Evolutionary conservation across 2,329 filamentous ascomycete genomes (phyloP).

Genomic region (Scedosporium minutisporum): DNA sequence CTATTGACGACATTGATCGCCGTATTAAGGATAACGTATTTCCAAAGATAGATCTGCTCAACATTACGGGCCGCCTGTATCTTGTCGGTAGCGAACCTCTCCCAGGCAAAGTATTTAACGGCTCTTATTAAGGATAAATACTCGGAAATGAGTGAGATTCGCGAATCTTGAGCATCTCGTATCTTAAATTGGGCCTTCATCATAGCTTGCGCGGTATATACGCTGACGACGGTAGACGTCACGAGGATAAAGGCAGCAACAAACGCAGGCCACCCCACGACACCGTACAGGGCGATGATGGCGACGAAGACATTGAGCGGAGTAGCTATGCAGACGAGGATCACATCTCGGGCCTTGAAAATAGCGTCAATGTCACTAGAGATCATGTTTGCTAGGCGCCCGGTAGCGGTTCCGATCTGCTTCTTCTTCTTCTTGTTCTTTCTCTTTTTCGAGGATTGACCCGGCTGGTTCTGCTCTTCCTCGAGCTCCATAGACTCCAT

Average conservation of each 20-base stretch:
- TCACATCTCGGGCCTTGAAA: conserved; percentile 39
- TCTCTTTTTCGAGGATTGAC: conserved; percentile 31
- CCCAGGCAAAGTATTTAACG: conserved; percentile 54
- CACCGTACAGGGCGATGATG: conserved; percentile 41
- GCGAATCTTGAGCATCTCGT: conserved; percentile 44
- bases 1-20: conserved; percentile 39
- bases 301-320: conserved; percentile 37
- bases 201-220: conserved; percentile 39
- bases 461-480: conserved; percentile 21
- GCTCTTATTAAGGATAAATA: conserved; percentile 48
- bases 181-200: conserved; percentile 40
- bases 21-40: conserved; percentile 36
- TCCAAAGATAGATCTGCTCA: conserved; percentile 47
- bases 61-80: conserved; percentile 37
- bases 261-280: conserved; percentile 46
- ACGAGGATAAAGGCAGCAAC: conserved; percentile 40
- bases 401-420: conserved; percentile 32
- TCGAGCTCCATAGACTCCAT: conserved; percentile 47
- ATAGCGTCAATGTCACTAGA: conserved; percentile 49
- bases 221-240: conserved; percentile 37
- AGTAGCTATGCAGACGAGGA: conserved; percentile 34
- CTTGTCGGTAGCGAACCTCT: conserved; percentile 39
- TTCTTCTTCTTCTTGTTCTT: conserved; percentile 11
- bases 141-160: conserved; percentile 48
- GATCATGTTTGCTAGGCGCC: conserved; percentile 47